Percentiles rank a stretch among this genome's conserved stretches.
phyloP scores from a whole-genome alignment of 305 asterid genomes.

The Fraxinus nigra region DNA sequence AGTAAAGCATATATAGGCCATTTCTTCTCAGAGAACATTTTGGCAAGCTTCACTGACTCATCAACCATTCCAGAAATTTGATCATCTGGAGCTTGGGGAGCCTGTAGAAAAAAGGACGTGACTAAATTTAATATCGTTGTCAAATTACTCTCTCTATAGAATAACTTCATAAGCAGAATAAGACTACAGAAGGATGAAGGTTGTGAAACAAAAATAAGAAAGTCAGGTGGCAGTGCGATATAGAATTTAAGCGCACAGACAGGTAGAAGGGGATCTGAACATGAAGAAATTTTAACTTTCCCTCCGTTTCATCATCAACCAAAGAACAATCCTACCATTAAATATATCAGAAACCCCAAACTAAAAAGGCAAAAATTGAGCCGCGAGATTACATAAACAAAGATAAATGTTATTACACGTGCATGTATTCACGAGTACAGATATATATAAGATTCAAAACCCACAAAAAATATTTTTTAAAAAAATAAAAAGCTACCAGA shows the following conservation, averaged over 20 bases:
- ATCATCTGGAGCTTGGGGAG: constrained; percentile 64
- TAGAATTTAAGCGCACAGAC: too few species aligned
- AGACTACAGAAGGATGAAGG: not conserved
- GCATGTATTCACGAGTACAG: not conserved
- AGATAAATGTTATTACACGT: not conserved
- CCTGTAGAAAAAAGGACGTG: constrained; percentile 38
- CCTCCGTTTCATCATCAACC: not conserved
- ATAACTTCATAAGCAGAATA: not conserved
- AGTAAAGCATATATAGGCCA: constrained; percentile 80
- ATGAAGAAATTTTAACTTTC: not conserved
- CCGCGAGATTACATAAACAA: not conserved
- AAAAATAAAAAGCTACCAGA: constrained; percentile 35
- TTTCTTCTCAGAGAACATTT: constrained; percentile 51
- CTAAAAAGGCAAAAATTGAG: not conserved
- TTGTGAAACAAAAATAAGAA: too few species aligned
- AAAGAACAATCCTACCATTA: constrained; percentile 7
- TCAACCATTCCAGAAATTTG: constrained; percentile 80
- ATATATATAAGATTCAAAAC: not conserved
- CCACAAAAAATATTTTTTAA: not conserved
- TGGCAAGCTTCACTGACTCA: constrained; percentile 69
- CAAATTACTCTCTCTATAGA: not conserved
- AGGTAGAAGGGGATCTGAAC: too few species aligned
- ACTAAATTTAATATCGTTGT: not conserved
- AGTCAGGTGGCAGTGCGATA: too few species aligned
- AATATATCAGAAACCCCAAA: not conserved